Conservation (phyloP, 305 asterid species). For the Fraxinus platypoda region DNA sequence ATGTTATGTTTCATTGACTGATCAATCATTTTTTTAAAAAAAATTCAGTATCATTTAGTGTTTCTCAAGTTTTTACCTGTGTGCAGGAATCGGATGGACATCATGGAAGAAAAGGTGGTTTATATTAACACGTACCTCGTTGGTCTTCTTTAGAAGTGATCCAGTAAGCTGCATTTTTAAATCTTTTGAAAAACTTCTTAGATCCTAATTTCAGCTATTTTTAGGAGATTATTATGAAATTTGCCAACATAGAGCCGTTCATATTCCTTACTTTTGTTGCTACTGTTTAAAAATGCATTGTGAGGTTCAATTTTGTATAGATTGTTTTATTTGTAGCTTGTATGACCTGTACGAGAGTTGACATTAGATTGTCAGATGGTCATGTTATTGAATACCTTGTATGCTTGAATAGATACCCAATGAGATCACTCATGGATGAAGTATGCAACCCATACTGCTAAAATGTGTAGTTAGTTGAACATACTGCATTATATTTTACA, state of each 20-base stretch:
- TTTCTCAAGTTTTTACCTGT: neutral
- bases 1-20: slow-evolving; percentile 1
- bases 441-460: slow-evolving; percentile 3
- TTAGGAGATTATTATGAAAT: neutral
- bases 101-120: slow-evolving; percentile 99
- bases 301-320: neutral
- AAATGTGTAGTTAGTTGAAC: neutral
- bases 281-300: slow-evolving; percentile 1
- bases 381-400: slow-evolving; percentile 2
- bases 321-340: neutral
- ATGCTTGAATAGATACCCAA: neutral
- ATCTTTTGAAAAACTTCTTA: neutral
- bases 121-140: slow-evolving; percentile 87
- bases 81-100: slow-evolving; percentile 97
- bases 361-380: neutral
- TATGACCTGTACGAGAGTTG: neutral
- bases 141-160: slow-evolving; percentile 98
- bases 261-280: neutral
- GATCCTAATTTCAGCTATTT: neutral
- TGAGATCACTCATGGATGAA: neutral
- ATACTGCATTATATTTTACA: neutral
- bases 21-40: neutral
- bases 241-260: neutral
- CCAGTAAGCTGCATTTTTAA: slow-evolving; percentile 64
- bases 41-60: neutral